These are phyloP conservation scores for Pleurotus cornucopiae DNA, from an alignment of 768 basidiomycete species.

Conservation along the genomic window DNA sequence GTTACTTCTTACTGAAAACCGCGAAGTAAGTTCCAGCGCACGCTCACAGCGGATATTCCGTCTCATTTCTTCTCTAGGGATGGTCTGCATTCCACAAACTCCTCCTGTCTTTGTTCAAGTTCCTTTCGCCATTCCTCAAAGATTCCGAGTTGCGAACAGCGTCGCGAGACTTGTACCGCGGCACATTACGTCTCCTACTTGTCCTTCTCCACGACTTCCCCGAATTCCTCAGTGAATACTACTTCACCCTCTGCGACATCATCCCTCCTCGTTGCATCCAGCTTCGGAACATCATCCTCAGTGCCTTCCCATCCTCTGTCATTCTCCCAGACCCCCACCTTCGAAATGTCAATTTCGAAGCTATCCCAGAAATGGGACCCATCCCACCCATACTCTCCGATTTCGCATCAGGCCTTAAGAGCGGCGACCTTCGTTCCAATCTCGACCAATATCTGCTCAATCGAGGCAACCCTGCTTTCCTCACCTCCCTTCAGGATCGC, in stretches of 20 bases:
- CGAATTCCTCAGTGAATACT: constrained; percentile 95
- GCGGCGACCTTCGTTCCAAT: constrained; percentile 69
- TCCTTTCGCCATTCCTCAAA: constrained; percentile 87
- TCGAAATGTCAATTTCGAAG: constrained; percentile 66
- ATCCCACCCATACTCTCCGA: constrained; percentile 91
- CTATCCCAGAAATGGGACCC: constrained; percentile 85
- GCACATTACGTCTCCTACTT: constrained; percentile 83
- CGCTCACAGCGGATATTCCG: not conserved
- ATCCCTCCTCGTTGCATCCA: constrained; percentile 94
- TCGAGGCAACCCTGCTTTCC: constrained; percentile 68
- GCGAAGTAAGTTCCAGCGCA: constrained; percentile 55
- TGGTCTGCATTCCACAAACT: constrained; percentile 97
- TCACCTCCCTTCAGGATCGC: constrained; percentile 75
- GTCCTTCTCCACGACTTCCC: constrained; percentile 99
- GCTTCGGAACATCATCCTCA: constrained; percentile 92
- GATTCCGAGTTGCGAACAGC: constrained; percentile 76
- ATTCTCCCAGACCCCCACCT: constrained; percentile 85
- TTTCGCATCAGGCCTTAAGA: constrained; percentile 79
- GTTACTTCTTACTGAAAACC: constrained; percentile 78
- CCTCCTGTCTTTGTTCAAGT: constrained; percentile 90
- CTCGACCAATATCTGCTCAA: constrained; percentile 85
- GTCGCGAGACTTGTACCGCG: constrained; percentile 85
- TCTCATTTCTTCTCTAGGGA: constrained; percentile 42
- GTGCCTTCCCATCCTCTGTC: constrained; percentile 84
- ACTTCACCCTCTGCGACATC: constrained; percentile 91